Base-by-base conservation (phyloP, 352 stramenopile genomes). In the Phytopythium montanum region DNA sequence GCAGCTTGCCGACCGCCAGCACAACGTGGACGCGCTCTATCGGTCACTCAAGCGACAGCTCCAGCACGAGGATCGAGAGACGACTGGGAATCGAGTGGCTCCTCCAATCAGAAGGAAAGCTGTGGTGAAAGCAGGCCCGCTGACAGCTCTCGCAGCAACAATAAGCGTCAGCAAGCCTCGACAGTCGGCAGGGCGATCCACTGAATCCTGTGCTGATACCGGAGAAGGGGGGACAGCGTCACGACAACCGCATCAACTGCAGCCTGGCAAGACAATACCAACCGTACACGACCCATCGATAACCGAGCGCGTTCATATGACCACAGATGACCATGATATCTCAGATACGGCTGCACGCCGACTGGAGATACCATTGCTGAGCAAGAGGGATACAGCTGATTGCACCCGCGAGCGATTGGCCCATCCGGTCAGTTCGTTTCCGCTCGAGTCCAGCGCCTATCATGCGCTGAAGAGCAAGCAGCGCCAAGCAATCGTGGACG, bases 1-100 rank as follows among this genome's bases (percentile, higher is more conserved):
- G 14, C 54, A 53, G n/a, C 76, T 83, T 66, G 57, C 61, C 5
- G 62, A 80, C 14, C 61, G 81, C 61, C 60, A 79, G 3, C 26
- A n/a, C 13, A 18, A 4, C 36, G 26, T 59, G 19, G 10, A 59
- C 1, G 31, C 49, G 5, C 50, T 75, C 5, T 54, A 66, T 28
- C 55, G 48, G 48, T 21, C 62, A 45, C 12, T 31, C 21, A 34
- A 21, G 18, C 64, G 25, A 28, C 45, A 51, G 26, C 25, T 34
- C 25, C 23, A 14, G 26, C 25, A 52, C 7, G 45, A 36, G 14
- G 34, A 52, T 14, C 26, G 26, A 2, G 14, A 48, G 19, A 13
- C 25, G 28, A 2, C 26, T 33, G 39, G 14, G 2, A 18, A 18
- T 29, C 28, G 19, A 55, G 10, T 5, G 8, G 5, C 28, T 7